These are phyloP conservation scores for Neocucurbitaria cava DNA, from an alignment of 2,329 filamentous ascomycete genomes.

Conservation along the genomic window DNA sequence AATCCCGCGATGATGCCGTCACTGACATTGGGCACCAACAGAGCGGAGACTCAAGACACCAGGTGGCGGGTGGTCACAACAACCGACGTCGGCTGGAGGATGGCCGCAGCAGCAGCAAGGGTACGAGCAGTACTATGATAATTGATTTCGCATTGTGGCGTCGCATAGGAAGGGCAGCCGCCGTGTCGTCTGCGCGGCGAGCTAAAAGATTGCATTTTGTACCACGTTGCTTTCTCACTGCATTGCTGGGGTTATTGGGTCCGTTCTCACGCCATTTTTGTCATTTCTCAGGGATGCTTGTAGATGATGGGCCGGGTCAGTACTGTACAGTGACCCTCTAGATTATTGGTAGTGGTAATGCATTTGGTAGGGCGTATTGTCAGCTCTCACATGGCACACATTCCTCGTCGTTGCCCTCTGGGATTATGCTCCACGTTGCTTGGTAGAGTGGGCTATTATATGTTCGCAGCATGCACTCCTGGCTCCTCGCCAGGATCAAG, in stretches of 20 bases:
- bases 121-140: slow-evolving; percentile 50
- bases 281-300: slow-evolving; percentile 3
- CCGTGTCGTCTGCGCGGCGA: slow-evolving; percentile 24
- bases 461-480: not conserved
- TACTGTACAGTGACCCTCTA: slow-evolving; percentile 15
- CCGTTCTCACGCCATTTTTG: slow-evolving; percentile 6
- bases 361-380: slow-evolving; percentile 4
- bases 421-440: too few relatives aligned
- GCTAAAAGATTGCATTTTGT: slow-evolving; percentile 37
- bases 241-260: slow-evolving; percentile 33
- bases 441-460: too few relatives aligned
- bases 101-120: slow-evolving; percentile 47
- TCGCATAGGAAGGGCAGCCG: slow-evolving; percentile 32
- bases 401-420: not conserved
- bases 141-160: slow-evolving; percentile 43
- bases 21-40: slow-evolving; percentile 41
- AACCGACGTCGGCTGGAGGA: slow-evolving; percentile 44
- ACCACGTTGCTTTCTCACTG: slow-evolving; percentile 33
- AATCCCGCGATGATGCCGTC: slow-evolving; percentile 20
- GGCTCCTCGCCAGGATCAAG: slow-evolving; percentile 3
- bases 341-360: slow-evolving; percentile 24
- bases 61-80: slow-evolving; percentile 46
- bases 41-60: slow-evolving; percentile 53
- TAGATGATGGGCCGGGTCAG: slow-evolving; percentile 5
- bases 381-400: slow-evolving; percentile 4